Base-by-base conservation (phyloP, 305 asterid species). In the Solanum chacoense region DNA sequence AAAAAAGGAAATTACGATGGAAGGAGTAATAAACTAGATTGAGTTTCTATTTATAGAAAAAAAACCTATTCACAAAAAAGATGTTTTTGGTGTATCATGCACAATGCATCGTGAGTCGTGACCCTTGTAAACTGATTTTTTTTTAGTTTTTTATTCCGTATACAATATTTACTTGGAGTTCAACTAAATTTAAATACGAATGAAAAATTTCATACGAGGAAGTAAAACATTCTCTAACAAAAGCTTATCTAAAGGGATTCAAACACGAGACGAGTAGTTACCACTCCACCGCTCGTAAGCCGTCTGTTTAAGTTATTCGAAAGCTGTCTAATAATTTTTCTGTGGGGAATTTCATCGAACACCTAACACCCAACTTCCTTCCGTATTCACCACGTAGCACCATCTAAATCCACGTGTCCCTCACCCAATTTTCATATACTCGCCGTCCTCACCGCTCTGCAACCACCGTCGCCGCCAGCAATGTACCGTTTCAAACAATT, bases 401-500 rank as follows among this genome's bases (percentile, higher is more conserved):
- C 45, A 11, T 24, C 86, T 38, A 65, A 77, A 9, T 18, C 88
- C 91, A 92, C 93, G 91, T 92, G 93, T 89, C 89, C 28, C 22
- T 85, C 35, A 67, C 76, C 55, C 87, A 73, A 22, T 38, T 32
- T 9, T 16, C 59, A 38, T 87, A 88, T 28, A 76, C 88, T 90
- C 90, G 83, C 45, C 86, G 84, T 87, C 50, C 26, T 87, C 85
- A 22, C 74, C 72, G 29, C 42, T 29, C 73, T 84, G 26, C 59
- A 83, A 35, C 85, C 87, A 35, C 26, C 34, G 3, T 26, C 80
- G 10, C 72, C 74, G 73, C 22, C 22, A 87, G 38, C 55, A 84
- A 96, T 95, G 98, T 90, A 79, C 65, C 91, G 90, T 91, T 88
- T 91, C 92, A 91, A 88, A 69, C 78, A 87, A 45, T 88, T 88